phyloP scores from a whole-genome alignment of 441 rosid genomes.

The Erodium trifolium region DNA sequence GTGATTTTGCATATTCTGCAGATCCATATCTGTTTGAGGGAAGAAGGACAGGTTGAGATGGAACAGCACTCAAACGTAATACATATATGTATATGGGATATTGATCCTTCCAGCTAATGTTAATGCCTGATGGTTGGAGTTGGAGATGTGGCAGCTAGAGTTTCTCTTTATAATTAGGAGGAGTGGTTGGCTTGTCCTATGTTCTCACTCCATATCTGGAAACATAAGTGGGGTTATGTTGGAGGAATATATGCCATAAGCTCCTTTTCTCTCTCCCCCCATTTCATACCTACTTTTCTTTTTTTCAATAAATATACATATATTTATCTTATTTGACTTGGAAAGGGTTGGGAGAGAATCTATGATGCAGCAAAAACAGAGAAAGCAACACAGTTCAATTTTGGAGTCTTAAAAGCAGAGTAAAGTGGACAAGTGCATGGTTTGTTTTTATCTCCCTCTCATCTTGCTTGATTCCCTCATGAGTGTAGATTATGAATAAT shows the following conservation, averaged over 20 bases:
- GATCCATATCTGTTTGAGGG: slow-evolving; percentile 26
- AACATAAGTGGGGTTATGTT: slow-evolving; percentile 73
- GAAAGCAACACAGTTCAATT: slow-evolving; percentile 37
- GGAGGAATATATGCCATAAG: slow-evolving; percentile 86
- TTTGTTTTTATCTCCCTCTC: slow-evolving; percentile 44
- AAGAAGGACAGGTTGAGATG: no score
- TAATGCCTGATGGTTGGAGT: no score
- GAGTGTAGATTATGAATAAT: slow-evolving; percentile 32
- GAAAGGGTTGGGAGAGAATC: slow-evolving; percentile 48
- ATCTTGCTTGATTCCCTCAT: slow-evolving; percentile 40
- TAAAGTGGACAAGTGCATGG: slow-evolving; percentile 53
- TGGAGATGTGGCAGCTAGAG: no score
- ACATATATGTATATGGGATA: no score
- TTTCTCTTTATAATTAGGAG: slow-evolving; percentile 33
- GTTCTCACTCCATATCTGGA: slow-evolving; percentile 81
- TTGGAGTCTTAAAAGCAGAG: slow-evolving; percentile 37
- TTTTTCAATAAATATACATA: not conserved
- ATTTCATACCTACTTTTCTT: slow-evolving; percentile 32
- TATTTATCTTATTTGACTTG: slow-evolving; percentile 49
- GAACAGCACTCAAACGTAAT: no score
- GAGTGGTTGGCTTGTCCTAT: slow-evolving; percentile 44
- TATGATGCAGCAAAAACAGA: slow-evolving; percentile 49
- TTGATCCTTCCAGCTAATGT: no score
- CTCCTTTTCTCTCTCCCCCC: slow-evolving; percentile 19
- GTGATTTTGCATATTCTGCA: slow-evolving; percentile 34